A percentile compares a stretch with the other conserved stretches of the same genome.
Evolutionary conservation across 208 protist genomes (phyloP).

Genomic region (Trypanosoma boissoni): DNA sequence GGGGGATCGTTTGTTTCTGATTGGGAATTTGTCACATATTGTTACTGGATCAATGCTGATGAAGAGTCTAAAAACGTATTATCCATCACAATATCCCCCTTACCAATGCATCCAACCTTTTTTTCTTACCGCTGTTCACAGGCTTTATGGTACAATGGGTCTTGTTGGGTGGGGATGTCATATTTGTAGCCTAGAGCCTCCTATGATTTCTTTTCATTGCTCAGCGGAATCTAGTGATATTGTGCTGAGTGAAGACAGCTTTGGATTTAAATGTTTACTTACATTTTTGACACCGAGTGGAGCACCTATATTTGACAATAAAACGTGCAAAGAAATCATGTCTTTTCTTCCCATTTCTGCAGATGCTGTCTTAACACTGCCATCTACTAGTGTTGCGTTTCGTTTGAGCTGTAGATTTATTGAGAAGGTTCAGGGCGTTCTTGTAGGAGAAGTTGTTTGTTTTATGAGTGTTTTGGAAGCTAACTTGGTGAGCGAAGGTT

Average conservation of each 20-base stretch:
- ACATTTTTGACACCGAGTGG: slow-evolving; percentile 20
- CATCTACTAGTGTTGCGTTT: slow-evolving; percentile 7
- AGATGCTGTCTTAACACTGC: slow-evolving; percentile 6
- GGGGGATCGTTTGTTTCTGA: slow-evolving; percentile 33
- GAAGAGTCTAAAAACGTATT: not conserved
- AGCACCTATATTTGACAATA: slow-evolving; percentile 17
- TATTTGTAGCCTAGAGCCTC: slow-evolving; percentile 27
- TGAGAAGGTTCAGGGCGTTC: not conserved
- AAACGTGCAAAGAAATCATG: slow-evolving; percentile 20
- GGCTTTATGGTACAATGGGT: slow-evolving; percentile 28
- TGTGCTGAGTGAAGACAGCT: slow-evolving; percentile 26
- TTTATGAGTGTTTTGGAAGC: slow-evolving; percentile 2
- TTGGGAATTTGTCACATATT: slow-evolving; percentile 14
- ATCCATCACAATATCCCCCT: not conserved
- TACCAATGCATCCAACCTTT: slow-evolving; percentile 22
- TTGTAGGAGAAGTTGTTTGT: slow-evolving; percentile 9
- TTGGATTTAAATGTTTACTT: slow-evolving; percentile 21
- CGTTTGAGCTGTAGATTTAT: slow-evolving; percentile 13
- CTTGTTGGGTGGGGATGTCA: slow-evolving; percentile 26
- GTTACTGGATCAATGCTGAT: not conserved
- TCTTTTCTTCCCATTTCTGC: slow-evolving; percentile 20
- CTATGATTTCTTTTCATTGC: slow-evolving; percentile 21
- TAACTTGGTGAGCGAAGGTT: too few relatives aligned
- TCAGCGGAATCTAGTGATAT: slow-evolving; percentile 12
- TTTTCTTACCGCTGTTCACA: slow-evolving; percentile 31